Percentiles rank a stretch among this genome's conserved stretches.
Conservation (phyloP, 2,329 filamentous ascomycete genomes). For the Lasiodiplodia gonubiensis region DNA sequence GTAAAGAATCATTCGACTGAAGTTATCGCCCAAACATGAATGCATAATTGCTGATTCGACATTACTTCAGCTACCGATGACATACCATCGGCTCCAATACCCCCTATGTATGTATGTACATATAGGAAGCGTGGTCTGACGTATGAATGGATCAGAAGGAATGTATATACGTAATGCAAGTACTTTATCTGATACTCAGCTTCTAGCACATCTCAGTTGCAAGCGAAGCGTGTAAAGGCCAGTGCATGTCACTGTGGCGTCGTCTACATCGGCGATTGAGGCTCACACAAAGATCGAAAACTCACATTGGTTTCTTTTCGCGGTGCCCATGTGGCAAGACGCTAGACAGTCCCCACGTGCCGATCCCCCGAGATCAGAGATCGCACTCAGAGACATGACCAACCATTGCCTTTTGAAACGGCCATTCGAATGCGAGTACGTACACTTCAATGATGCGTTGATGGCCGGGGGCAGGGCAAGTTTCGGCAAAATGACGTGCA, state of each 20-base stretch:
- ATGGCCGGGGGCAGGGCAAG: background rate
- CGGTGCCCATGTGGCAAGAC: background rate
- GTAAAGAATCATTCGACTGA: too few relatives aligned
- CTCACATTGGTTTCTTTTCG: background rate
- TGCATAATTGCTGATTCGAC: too few relatives aligned
- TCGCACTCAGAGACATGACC: background rate
- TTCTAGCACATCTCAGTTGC: too few relatives aligned
- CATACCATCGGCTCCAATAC: too few relatives aligned
- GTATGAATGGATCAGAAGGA: too few relatives aligned
- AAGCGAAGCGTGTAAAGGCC: background rate
- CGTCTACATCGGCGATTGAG: background rate
- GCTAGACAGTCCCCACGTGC: background rate
- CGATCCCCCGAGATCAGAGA: background rate
- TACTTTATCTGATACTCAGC: background rate
- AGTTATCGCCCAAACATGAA: too few relatives aligned
- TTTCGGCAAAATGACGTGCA: slow-evolving; percentile 1
- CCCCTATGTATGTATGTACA: too few relatives aligned
- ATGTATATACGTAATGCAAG: background rate
- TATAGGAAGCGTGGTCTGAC: too few relatives aligned
- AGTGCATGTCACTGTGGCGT: background rate
- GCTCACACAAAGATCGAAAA: background rate
- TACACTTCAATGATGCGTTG: background rate
- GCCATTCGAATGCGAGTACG: background rate
- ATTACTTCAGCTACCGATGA: too few relatives aligned
- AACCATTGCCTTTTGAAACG: too few relatives aligned